Conservation (phyloP, 768 basidiomycete genomes). For the Clitopilus passeckerianus region DNA sequence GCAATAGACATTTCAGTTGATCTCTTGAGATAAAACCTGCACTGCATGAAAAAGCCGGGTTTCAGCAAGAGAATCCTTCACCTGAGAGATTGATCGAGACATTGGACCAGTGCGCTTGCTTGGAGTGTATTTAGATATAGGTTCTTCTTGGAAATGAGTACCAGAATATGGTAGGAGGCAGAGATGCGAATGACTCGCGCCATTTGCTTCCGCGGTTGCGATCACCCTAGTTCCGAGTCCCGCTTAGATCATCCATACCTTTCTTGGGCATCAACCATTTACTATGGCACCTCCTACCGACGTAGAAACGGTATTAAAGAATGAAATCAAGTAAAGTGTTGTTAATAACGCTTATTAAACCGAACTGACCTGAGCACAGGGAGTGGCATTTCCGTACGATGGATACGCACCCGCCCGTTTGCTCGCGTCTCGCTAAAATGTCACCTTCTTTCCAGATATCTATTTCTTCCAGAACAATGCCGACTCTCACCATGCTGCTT, state of each 20-base stretch:
- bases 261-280: background rate
- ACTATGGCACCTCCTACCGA: conserved; percentile 29
- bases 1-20: conserved; percentile 5
- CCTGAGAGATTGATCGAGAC: background rate
- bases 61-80: background rate
- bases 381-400: conserved; percentile 78
- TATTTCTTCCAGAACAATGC: conserved; percentile 72
- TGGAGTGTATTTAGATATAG: too few relatives aligned
- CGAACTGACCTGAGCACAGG: conserved; percentile 25
- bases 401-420: background rate
- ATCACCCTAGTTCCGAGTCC: background rate
- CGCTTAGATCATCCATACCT: background rate
- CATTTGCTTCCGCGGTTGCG: background rate
- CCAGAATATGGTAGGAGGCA: background rate
- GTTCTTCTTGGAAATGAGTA: background rate
- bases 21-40: background rate
- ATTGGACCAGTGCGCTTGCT: background rate
- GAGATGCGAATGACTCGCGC: background rate
- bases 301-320: conserved; percentile 49
- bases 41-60: background rate
- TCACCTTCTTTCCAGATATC: conserved; percentile 44
- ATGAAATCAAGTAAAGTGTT: conserved; percentile 54
- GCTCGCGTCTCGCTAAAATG: background rate
- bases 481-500: conserved; percentile 56
- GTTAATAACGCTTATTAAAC: too few relatives aligned